These are phyloP conservation scores for Panicum hallii DNA, from an alignment of 202 grass and related monocot genomes.

Conservation along the genomic window DNA sequence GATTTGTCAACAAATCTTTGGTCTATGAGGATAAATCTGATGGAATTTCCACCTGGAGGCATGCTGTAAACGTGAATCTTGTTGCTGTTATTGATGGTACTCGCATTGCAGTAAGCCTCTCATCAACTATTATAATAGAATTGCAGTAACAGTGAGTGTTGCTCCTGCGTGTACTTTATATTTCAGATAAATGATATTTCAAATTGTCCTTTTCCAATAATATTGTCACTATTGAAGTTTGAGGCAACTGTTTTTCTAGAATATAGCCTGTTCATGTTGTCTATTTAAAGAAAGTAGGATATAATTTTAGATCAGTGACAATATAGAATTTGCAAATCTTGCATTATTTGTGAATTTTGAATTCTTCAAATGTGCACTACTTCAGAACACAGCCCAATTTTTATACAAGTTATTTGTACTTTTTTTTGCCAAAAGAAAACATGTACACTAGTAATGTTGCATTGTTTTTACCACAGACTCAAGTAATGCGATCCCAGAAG, in stretches of 20 bases:
- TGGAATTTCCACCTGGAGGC: conserved; percentile 76
- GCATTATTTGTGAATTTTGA: conserved; percentile 13
- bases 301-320: conserved; percentile 17
- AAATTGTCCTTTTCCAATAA: not conserved
- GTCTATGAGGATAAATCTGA: conserved; percentile 86
- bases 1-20: conserved; percentile 47
- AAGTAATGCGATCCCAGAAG: conserved; percentile 75
- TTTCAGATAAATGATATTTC: conserved; percentile 35
- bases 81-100: conserved; percentile 87
- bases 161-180: not conserved
- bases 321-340: conserved; percentile 24
- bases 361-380: conserved; percentile 14
- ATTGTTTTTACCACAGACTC: conserved; percentile 61
- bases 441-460: conserved; percentile 27
- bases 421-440: conserved; percentile 27
- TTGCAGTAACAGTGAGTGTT: conserved; percentile 9
- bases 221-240: conserved; percentile 21
- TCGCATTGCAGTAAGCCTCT: conserved; percentile 71
- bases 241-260: conserved; percentile 6
- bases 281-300: conserved; percentile 22
- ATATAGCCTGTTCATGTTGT: conserved; percentile 15
- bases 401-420: not conserved
- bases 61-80: conserved; percentile 77
- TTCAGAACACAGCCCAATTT: conserved; percentile 6
- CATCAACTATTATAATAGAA: conserved; percentile 22